phyloP scores from a whole-genome alignment of 164 flowering plant species.

The Cinnamomum chago region DNA sequence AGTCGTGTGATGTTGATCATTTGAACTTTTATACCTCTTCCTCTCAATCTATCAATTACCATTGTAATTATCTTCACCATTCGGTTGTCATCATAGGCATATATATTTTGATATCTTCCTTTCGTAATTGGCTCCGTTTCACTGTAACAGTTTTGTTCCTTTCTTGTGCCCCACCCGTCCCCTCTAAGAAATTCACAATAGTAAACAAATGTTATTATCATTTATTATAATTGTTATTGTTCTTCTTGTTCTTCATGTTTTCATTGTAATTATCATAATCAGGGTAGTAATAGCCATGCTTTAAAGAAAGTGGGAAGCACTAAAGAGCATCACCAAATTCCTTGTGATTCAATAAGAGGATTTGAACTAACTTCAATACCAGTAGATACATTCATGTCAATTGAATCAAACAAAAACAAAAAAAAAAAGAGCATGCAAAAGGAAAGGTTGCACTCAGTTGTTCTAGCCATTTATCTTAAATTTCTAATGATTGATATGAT shows the following conservation, averaged over 20 bases:
- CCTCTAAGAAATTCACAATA: conserved; percentile 34
- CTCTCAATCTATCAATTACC: conserved; percentile 24
- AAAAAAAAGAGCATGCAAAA: too few relatives aligned
- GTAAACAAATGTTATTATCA: neutral
- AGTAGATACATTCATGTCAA: too few relatives aligned
- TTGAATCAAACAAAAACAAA: too few relatives aligned
- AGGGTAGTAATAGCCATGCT: neutral
- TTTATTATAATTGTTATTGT: neutral
- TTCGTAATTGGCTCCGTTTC: conserved; percentile 42
- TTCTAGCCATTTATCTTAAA: too few relatives aligned
- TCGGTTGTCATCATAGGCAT: conserved; percentile 27
- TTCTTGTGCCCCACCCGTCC: conserved; percentile 46
- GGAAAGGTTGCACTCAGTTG: too few relatives aligned
- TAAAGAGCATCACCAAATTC: neutral
- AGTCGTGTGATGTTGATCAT: conserved; percentile 67
- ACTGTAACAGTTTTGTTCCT: conserved; percentile 43
- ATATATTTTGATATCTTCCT: conserved; percentile 38
- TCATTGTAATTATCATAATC: neutral
- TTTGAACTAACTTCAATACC: too few relatives aligned
- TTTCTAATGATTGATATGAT: too few relatives aligned
- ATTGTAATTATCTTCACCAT: conserved; percentile 46
- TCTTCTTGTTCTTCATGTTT: too few relatives aligned
- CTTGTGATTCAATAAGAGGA: neutral
- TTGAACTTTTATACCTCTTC: conserved; percentile 47
- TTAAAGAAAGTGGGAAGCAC: neutral